Evolutionary conservation across 78 protist genomes (phyloP), one percentile per base, ranked within the genome.

Genomic region (Dictyostelium intermedium): DNA sequence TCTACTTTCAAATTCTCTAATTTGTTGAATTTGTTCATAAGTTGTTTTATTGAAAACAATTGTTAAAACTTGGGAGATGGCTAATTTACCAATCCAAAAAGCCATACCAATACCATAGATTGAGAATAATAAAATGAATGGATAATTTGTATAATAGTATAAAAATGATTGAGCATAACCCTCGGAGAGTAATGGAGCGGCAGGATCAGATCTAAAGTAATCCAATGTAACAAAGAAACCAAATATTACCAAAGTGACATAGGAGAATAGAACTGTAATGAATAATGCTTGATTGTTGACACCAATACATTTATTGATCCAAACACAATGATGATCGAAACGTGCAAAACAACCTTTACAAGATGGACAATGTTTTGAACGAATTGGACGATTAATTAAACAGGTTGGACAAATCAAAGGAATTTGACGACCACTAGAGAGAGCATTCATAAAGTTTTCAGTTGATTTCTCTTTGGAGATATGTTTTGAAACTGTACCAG

Each of bases 321-420:
- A 95, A n/a, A 73, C 76, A 47, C 97, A 95, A 84, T 95, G 97
- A 83, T 95, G 97, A 61, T 95, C 97, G 69, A 95, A 95, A 32
- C 91, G 85, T 8, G 95, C 95, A 78, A 50, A 43, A 45, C 95
- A 95, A 27, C 73, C 50, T 16, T 82, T 82, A 85, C 97, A 95
- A 3, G 95, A 63, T 39, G 87, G 80, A 63, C 97, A 95, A 79
- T 95, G 97, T 82, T 95, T 95, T 43, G 97, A 95, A 73, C 97
- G 56, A 27, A 95, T 76, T 14, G 97, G 97, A 34, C 91, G 84
- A 34, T 78, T 82, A 27, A 78, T 61, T 83, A 50, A 35, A 73
- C 91, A 85, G 18, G 91, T 73, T 73, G 91, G 91, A 85, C 91
- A 85, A 35, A 85, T 85, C 16, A 85, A 20, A 5, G 91, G 91